Evolutionary conservation across 345 rosid genomes (phyloP).

Genomic region (Ceriops tagal): DNA sequence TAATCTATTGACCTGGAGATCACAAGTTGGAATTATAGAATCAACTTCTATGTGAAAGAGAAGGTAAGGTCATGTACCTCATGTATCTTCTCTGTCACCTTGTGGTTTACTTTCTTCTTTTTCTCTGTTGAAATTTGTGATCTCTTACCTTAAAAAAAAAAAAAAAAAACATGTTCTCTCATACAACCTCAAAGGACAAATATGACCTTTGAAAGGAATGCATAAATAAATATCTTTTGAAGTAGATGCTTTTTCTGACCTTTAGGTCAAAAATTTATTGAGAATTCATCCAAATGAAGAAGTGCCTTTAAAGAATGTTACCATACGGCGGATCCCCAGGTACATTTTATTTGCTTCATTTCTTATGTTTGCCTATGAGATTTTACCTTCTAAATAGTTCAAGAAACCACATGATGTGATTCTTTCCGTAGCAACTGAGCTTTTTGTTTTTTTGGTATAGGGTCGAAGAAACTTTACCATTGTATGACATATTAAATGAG

Average conservation of each 20-base stretch:
- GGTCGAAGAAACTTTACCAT: conserved; percentile 76
- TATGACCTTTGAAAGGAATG: too few relatives aligned
- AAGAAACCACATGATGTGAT: background rate
- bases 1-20: too few relatives aligned
- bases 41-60: too few relatives aligned
- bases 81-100: too few relatives aligned
- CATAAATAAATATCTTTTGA: background rate
- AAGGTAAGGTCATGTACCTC: too few relatives aligned
- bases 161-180: too few relatives aligned
- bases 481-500: conserved; percentile 94
- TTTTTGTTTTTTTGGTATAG: conserved; percentile 28
- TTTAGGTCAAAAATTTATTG: conserved; percentile 78
- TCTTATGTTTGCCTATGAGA: background rate
- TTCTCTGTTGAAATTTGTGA: too few relatives aligned
- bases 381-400: background rate
- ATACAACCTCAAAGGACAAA: too few relatives aligned
- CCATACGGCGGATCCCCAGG: conserved; percentile 92
- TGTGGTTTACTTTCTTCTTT: too few relatives aligned
- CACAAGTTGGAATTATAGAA: too few relatives aligned
- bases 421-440: background rate
- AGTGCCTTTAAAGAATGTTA: conserved; percentile 73
- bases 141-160: too few relatives aligned
- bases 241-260: background rate
- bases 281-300: conserved; percentile 80
- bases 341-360: conserved; percentile 13